Percentiles rank a stretch among this genome's conserved stretches.
phyloP scores from a whole-genome alignment of 2,329 filamentous ascomycete genomes.

The Apiospora malaysiana region DNA sequence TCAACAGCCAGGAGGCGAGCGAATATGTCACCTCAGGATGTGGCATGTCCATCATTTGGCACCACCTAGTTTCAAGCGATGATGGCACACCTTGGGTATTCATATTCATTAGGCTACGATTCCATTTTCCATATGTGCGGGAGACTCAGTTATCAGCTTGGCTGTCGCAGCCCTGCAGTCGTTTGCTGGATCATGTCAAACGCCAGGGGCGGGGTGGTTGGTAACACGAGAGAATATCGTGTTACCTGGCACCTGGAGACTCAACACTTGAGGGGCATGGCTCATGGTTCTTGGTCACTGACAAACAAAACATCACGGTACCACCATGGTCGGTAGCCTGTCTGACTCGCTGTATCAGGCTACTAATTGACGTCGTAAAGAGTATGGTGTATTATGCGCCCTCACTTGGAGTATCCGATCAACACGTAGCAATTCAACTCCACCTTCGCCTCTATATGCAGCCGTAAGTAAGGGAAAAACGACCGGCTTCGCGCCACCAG shows the following conservation, averaged over 20 bases:
- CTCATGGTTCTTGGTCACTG: neutral
- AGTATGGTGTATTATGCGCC: slow-evolving; percentile 13
- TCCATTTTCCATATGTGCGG: neutral
- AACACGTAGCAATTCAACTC: slow-evolving; percentile 16
- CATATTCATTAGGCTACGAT: neutral
- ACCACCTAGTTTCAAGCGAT: slow-evolving; percentile 1
- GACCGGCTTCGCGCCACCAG: slow-evolving; percentile 4
- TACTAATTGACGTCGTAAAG: slow-evolving; percentile 5
- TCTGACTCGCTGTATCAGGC: slow-evolving; percentile 18
- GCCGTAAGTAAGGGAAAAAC: neutral
- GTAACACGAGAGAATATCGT: neutral
- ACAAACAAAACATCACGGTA: neutral
- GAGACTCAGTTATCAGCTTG: slow-evolving; percentile 10
- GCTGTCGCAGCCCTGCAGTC: neutral
- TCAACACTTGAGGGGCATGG: slow-evolving; percentile 8
- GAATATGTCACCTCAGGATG: neutral
- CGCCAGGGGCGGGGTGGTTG: neutral
- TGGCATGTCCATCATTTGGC: neutral
- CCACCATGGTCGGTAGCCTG: neutral
- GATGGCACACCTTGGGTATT: neutral
- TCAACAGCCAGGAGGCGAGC: neutral
- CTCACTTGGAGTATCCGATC: neutral
- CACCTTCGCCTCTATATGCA: slow-evolving; percentile 10
- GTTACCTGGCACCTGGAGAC: neutral
- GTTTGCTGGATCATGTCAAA: slow-evolving; percentile 8